Conservation (phyloP, 2,329 filamentous ascomycete species). For the Fusarium sp. region DNA sequence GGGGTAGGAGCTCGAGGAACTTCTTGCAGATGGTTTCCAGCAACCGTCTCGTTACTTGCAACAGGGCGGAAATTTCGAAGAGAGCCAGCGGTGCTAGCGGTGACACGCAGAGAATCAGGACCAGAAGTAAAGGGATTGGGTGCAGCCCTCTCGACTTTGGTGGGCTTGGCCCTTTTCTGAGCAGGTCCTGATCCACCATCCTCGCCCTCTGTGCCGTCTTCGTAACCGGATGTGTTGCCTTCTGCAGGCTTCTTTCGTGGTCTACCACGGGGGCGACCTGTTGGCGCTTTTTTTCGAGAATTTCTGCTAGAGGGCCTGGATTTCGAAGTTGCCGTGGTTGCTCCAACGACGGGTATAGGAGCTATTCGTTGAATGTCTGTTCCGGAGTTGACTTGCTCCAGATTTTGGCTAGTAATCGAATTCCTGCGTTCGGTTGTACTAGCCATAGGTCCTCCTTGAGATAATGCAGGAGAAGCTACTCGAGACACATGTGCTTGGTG, state of each 20-base stretch:
- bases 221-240: constrained; percentile 80
- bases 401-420: constrained; percentile 42
- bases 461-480: constrained; percentile 53
- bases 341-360: constrained; percentile 49
- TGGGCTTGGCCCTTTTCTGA: constrained; percentile 82
- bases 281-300: constrained; percentile 60
- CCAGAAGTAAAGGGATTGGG: constrained; percentile 77
- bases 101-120: constrained; percentile 85
- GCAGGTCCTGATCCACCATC: constrained; percentile 55
- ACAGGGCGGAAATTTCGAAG: constrained; percentile 85
- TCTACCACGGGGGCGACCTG: constrained; percentile 66
- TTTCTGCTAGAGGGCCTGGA: constrained; percentile 71
- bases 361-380: constrained; percentile 52
- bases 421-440: constrained; percentile 39
- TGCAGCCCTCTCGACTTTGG: constrained; percentile 76
- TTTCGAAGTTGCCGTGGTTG: constrained; percentile 33
- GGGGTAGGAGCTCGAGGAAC: constrained; percentile 82
- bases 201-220: constrained; percentile 72
- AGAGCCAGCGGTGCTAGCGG: constrained; percentile 89
- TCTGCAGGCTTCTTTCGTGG: constrained; percentile 65
- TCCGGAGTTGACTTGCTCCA: constrained; percentile 31
- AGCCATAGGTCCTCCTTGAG: constrained; percentile 47
- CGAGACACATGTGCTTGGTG: constrained; percentile 51
- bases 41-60: constrained; percentile 57
- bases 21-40: constrained; percentile 71